Evolutionary conservation across 1,139 yeast species (phyloP).

Genomic region (Diutina scorzettiae): DNA sequence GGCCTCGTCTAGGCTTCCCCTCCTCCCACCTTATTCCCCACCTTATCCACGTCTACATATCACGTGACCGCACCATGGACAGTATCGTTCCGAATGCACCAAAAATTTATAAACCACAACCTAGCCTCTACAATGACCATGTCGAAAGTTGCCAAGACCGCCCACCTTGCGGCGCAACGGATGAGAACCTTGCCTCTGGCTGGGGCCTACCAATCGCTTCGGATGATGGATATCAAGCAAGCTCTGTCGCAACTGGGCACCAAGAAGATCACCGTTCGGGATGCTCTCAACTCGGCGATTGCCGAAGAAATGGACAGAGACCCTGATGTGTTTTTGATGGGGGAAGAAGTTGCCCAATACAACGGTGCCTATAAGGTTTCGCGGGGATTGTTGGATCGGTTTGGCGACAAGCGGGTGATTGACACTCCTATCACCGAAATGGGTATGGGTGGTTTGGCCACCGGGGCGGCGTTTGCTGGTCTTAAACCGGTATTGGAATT

Average conservation of each 20-base stretch:
- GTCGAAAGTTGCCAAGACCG: constrained; percentile 3
- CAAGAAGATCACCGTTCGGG: constrained; percentile 84
- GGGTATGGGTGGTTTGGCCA: constrained; percentile 97
- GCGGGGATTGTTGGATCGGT: constrained; percentile 89
- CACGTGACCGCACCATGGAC: background rate
- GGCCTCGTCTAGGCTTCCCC: too few relatives aligned
- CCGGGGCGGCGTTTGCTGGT: constrained; percentile 96
- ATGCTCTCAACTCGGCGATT: constrained; percentile 87
- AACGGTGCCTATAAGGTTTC: constrained; percentile 98
- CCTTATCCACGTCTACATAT: too few relatives aligned
- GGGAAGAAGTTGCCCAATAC: constrained; percentile 98
- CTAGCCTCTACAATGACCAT: background rate
- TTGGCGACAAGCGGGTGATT: constrained; percentile 91
- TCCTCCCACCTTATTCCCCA: too few relatives aligned
- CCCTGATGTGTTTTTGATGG: constrained; percentile 87
- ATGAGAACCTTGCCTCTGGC: background rate
- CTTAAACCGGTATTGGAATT: constrained; percentile 95
- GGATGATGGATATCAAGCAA: constrained; percentile 13
- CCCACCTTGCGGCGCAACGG: constrained; percentile 3
- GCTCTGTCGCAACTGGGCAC: constrained; percentile 37
- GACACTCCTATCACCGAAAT: constrained; percentile 99
- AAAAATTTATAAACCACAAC: constrained; percentile 1
- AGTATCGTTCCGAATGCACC: background rate
- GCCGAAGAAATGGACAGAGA: constrained; percentile 98
- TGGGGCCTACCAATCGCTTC: constrained; percentile 10